phyloP scores from a whole-genome alignment of 768 basidiomycete species.

The Russula ochroleuca region DNA sequence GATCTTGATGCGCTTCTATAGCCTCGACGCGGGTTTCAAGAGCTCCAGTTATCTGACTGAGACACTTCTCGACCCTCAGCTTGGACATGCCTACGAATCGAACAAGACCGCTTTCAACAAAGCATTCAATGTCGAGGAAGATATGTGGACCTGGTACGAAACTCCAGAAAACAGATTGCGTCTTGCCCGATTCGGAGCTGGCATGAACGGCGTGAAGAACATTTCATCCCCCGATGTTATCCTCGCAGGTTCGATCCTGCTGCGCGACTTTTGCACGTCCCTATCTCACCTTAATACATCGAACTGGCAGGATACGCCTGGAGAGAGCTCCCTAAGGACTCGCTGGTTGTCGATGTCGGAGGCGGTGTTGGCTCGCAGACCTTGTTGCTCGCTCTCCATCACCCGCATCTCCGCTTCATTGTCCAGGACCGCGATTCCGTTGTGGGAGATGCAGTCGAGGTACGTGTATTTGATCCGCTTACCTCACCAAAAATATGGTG shows the following conservation, averaged over 20 bases:
- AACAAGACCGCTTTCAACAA: slow-evolving; percentile 15
- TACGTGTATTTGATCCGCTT: too few relatives aligned
- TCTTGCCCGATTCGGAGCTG: slow-evolving; percentile 9
- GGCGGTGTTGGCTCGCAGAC: too few relatives aligned
- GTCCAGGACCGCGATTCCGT: too few relatives aligned
- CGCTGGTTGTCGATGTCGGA: too few relatives aligned
- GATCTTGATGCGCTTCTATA: background rate
- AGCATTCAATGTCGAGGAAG: slow-evolving; percentile 2
- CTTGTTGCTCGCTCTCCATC: too few relatives aligned
- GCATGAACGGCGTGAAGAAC: slow-evolving; percentile 13
- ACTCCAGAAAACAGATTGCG: slow-evolving; percentile 10
- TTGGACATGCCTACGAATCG: slow-evolving; percentile 5
- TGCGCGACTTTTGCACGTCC: too few relatives aligned
- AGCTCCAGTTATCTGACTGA: slow-evolving; percentile 29
- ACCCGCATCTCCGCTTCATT: too few relatives aligned
- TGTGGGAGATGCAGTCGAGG: too few relatives aligned
- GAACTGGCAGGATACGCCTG: background rate
- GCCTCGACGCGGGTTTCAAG: slow-evolving; percentile 25
- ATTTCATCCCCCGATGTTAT: background rate
- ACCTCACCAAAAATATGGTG: too few relatives aligned
- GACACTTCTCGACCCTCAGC: slow-evolving; percentile 24
- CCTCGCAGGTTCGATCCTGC: too few relatives aligned
- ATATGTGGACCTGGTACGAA: slow-evolving; percentile 8
- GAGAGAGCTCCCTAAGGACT: too few relatives aligned
- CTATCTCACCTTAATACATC: too few relatives aligned